Conservation (phyloP, 2,329 filamentous ascomycete species). For the Fusarium chlamydosporum region DNA sequence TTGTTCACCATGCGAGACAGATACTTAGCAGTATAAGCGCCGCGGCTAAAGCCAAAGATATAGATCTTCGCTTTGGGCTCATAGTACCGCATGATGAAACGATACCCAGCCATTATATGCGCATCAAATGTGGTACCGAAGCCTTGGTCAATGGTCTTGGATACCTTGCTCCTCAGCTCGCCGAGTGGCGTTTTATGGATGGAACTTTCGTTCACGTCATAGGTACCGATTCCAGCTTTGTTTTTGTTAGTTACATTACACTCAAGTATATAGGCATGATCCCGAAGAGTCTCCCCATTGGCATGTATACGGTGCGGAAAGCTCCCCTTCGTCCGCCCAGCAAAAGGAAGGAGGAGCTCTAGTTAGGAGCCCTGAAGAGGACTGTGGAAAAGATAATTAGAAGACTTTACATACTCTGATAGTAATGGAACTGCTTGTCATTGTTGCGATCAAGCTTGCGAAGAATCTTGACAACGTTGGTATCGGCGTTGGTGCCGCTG, state of each 20-base stretch:
- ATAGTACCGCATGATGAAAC: constrained; percentile 69
- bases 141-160: constrained; percentile 59
- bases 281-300: too few relatives aligned
- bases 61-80: constrained; percentile 62
- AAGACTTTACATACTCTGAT: constrained; percentile 57
- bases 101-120: constrained; percentile 66
- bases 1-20: constrained; percentile 65
- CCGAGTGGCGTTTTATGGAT: constrained; percentile 56
- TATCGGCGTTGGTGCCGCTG: constrained; percentile 62
- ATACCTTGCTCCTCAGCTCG: constrained; percentile 54
- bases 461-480: constrained; percentile 67
- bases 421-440: constrained; percentile 63
- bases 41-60: constrained; percentile 68
- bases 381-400: too few relatives aligned
- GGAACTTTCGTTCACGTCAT: constrained; percentile 60
- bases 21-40: constrained; percentile 66
- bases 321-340: too few relatives aligned
- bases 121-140: constrained; percentile 64
- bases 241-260: fast-evolving
- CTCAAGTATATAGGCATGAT: too few relatives aligned
- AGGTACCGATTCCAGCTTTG: constrained; percentile 64
- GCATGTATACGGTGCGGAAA: too few relatives aligned
- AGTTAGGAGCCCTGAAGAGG: background rate
- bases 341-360: too few relatives aligned
- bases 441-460: constrained; percentile 61